phyloP scores from a whole-genome alignment of 495 filamentous ascomycete genomes.

The Corynascus novoguineensis region DNA sequence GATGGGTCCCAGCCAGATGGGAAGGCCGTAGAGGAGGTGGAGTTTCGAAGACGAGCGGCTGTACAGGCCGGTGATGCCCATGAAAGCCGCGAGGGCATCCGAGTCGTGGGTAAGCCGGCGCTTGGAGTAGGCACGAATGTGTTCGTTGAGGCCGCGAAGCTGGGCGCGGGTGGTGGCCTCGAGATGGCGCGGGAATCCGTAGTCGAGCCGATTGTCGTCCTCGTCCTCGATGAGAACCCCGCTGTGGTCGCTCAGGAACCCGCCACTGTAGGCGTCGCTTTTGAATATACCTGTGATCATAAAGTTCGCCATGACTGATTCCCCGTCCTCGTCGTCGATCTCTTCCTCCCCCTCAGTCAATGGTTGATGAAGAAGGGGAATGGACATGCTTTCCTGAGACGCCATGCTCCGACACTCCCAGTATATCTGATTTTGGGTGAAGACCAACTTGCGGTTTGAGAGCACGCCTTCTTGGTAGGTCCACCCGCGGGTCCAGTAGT shows the following conservation, averaged over 20 bases:
- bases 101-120: background rate
- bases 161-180: no score
- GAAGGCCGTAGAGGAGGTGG: background rate
- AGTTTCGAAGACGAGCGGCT: no score
- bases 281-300: background rate
- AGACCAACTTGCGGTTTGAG: constrained; percentile 30
- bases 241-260: background rate
- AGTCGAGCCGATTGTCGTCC: background rate
- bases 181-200: no score
- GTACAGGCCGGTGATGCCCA: background rate
- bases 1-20: background rate
- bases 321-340: background rate
- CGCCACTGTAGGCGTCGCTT: background rate
- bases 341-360: no score
- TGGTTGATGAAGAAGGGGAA: no score
- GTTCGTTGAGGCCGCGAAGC: no score
- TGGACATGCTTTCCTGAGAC: background rate
- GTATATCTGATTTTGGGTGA: constrained; percentile 32
- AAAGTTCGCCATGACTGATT: background rate
- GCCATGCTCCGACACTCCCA: constrained; percentile 33
- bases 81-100: background rate
- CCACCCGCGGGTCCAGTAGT: constrained; percentile 37
- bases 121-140: background rate
- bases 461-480: constrained; percentile 41
- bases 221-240: background rate